These are phyloP conservation scores for Colletotrichum magnum DNA, from an alignment of 2,329 filamentous ascomycete genomes.

Conservation along the genomic window DNA sequence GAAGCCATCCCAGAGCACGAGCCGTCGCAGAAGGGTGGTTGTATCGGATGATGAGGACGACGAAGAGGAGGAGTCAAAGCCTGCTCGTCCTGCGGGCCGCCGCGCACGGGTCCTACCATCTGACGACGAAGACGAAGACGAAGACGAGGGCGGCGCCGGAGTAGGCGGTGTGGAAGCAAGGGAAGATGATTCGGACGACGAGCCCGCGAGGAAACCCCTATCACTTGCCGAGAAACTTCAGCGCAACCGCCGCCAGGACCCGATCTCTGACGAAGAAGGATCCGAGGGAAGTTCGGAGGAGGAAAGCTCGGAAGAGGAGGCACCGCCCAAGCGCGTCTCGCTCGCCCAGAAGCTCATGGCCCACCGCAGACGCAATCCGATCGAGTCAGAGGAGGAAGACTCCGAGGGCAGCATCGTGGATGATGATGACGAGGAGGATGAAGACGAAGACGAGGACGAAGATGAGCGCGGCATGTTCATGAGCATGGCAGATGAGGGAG, in stretches of 20 bases:
- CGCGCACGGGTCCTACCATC: conserved; percentile 25
- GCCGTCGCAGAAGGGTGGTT: conserved; percentile 41
- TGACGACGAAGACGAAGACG: conserved; percentile 33
- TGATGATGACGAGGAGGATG: conserved; percentile 39
- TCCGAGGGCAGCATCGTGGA: conserved; percentile 42
- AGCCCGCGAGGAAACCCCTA: background rate
- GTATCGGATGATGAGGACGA: conserved; percentile 45
- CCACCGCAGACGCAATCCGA: conserved; percentile 40
- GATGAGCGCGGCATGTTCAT: conserved; percentile 47
- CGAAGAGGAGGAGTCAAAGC: conserved; percentile 8
- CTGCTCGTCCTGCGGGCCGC: conserved; percentile 1
- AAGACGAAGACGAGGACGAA: conserved; percentile 42
- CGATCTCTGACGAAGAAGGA: conserved; percentile 28
- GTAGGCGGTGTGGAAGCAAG: conserved; percentile 1
- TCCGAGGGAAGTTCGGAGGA: conserved; percentile 30
- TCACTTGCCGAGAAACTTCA: conserved; percentile 31
- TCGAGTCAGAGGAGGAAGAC: conserved; percentile 42
- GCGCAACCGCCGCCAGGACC: conserved; percentile 28
- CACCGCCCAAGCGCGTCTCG: conserved; percentile 38
- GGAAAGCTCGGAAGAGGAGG: conserved; percentile 34
- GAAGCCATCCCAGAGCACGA: conserved; percentile 8
- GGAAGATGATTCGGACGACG: conserved; percentile 6
- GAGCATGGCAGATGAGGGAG: conserved; percentile 51
- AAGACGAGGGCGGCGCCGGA: conserved; percentile 32
- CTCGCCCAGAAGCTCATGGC: conserved; percentile 45